phyloP scores from a whole-genome alignment of 306 rosid genomes.

The Castanospermum australe region DNA sequence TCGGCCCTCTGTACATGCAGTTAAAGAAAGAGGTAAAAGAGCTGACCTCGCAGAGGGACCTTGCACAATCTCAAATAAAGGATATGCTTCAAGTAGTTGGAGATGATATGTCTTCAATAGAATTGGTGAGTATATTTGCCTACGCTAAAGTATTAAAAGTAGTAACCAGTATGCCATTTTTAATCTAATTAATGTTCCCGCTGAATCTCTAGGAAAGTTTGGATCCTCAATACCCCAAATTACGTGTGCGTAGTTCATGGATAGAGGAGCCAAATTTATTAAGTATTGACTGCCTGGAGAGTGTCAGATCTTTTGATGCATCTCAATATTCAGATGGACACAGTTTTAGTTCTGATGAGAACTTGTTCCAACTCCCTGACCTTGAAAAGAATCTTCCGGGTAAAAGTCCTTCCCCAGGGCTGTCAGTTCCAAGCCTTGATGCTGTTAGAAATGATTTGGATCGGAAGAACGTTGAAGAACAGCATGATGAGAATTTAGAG shows the following conservation, averaged over 20 bases:
- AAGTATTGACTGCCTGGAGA: constrained; percentile 37
- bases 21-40: constrained; percentile 74
- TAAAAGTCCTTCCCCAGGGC: constrained; percentile 43
- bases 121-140: constrained; percentile 46
- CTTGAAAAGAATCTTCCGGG: constrained; percentile 53
- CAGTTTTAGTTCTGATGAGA: constrained; percentile 70
- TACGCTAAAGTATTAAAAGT: constrained; percentile 20
- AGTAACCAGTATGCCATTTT: not conserved
- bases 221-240: constrained; percentile 60
- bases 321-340: constrained; percentile 77
- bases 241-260: constrained; percentile 61
- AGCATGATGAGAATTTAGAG: constrained; percentile 44
- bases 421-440: constrained; percentile 36
- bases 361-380: constrained; percentile 62
- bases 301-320: constrained; percentile 65
- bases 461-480: constrained; percentile 51
- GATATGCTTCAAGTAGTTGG: constrained; percentile 62
- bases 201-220: constrained; percentile 48
- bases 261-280: constrained; percentile 33
- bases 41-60: constrained; percentile 61
- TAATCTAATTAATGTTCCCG: constrained; percentile 27
- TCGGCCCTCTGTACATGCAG: constrained; percentile 45
- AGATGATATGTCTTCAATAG: constrained; percentile 47
- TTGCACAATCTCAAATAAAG: constrained; percentile 74
- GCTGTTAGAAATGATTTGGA: constrained; percentile 35